Evolutionary conservation across 179 eudicot genomes (phyloP), one percentile per base, ranked within the genome.

Genomic region (Beta corolliflora): DNA sequence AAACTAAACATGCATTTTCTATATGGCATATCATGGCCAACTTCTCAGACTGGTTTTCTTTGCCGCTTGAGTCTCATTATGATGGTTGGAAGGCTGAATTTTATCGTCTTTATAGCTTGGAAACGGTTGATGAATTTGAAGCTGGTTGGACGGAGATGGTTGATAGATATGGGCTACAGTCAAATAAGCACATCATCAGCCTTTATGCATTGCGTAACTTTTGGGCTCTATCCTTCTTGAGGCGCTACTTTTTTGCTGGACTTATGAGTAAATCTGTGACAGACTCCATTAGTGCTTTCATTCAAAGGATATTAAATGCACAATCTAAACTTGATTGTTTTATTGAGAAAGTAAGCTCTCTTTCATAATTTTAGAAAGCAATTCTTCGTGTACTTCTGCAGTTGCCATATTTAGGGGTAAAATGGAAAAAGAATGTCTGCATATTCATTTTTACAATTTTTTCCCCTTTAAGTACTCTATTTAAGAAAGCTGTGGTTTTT

Each of bases 81-180:
- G 95, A 89, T 86, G 86, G 77, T 12, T 93, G 95, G 97, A 92
- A 89, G 84, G 81, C 90, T 71, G 97, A 89, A 85, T 91, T 93
- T 81, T 89, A 85, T 79, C 87, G 89, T 69, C 93, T 92, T 45
- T 93, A 89, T 85, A 85, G 84, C 85, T 85, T 91, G 83, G 91
- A 88, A 74, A 78, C 81, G n/a, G 86, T 89, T 48, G 95, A 92
- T 81, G 95, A 93, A 45, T 93, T 92, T 85, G 95, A 92, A 85
- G 82, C 84, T 66, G 92, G 89, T 81, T 93, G 97, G 97, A 92
- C 90, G 81, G 90, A 86, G 71, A 92, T 92, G 95, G 89, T 89
- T 25, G 85, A 81, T 76, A 59, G 86, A 61, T 91, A 91, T 80
- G 89, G 88, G 74, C 89, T 93, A 6, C 91, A 88, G 73, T 89